Evolutionary conservation across 352 stramenopile species (phyloP).

Genomic region (Pythium plurisporium): DNA sequence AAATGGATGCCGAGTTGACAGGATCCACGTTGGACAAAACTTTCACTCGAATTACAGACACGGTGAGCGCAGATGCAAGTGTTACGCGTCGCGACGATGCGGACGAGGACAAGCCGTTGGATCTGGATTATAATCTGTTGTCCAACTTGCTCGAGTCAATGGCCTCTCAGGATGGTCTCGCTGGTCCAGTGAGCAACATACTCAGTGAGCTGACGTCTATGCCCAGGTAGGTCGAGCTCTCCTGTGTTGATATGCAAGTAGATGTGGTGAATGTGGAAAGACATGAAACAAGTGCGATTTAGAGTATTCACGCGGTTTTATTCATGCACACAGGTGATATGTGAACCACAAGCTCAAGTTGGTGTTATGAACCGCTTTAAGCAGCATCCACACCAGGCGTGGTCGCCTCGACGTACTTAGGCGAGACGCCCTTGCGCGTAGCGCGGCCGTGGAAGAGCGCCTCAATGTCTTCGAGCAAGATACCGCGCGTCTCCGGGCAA

Average conservation of each 20-base stretch:
- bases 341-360: too few relatives aligned
- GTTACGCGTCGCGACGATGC: neutral
- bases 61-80: neutral
- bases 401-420: slow-evolving; percentile 12
- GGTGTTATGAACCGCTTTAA: too few relatives aligned
- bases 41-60: slow-evolving; percentile 28
- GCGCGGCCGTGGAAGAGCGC: slow-evolving; percentile 20
- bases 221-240: too few relatives aligned
- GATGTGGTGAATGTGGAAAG: too few relatives aligned
- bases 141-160: slow-evolving; percentile 81
- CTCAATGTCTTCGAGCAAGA: slow-evolving; percentile 29
- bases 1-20: slow-evolving; percentile 71
- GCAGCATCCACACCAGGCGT: neutral
- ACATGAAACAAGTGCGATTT: neutral
- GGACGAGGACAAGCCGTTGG: slow-evolving; percentile 40
- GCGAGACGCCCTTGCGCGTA: slow-evolving; percentile 9
- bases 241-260: too few relatives aligned
- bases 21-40: slow-evolving; percentile 52
- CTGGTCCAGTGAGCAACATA: slow-evolving; percentile 73
- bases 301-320: neutral
- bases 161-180: slow-evolving; percentile 65
- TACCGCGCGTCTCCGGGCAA: slow-evolving; percentile 26
- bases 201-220: slow-evolving; percentile 52
- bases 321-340: too few relatives aligned
- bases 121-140: slow-evolving; percentile 81